Evolutionary conservation across 139 green algal species (phyloP).

Genomic region (Coelastrella sp.): DNA sequence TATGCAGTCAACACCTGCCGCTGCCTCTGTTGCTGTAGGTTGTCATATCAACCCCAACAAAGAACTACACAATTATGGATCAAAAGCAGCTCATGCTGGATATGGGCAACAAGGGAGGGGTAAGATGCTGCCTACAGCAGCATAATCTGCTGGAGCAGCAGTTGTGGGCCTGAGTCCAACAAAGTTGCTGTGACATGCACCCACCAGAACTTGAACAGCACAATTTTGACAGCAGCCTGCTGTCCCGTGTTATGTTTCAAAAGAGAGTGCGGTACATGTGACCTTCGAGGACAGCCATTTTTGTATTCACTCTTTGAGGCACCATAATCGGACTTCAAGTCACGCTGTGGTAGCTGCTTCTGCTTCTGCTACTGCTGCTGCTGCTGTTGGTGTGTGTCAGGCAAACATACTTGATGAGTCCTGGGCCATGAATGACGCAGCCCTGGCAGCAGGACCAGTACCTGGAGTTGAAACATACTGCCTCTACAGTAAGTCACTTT

Average conservation of each 20-base stretch:
- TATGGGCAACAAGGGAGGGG: conserved; percentile 15
- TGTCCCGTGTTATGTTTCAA: too few relatives aligned
- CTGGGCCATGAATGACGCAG: not conserved
- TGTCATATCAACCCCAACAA: not conserved
- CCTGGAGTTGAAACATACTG: conserved; percentile 13
- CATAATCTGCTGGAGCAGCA: too few relatives aligned
- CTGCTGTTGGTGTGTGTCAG: not conserved
- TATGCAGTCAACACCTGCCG: not conserved
- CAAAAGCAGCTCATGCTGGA: conserved; percentile 34
- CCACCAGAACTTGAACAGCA: too few relatives aligned
- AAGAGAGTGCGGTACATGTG: too few relatives aligned
- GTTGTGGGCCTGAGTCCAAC: too few relatives aligned
- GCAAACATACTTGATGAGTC: conserved; percentile 9
- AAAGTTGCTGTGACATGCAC: too few relatives aligned
- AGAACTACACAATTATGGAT: conserved; percentile 23
- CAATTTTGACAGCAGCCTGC: too few relatives aligned
- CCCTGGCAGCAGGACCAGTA: not conserved
- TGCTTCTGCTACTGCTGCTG: not conserved
- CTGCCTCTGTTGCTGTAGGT: conserved; percentile 1
- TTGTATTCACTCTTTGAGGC: too few relatives aligned
- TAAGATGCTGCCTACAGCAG: not conserved
- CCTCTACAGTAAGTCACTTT: not conserved
- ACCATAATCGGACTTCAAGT: too few relatives aligned
- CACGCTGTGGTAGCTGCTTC: too few relatives aligned
- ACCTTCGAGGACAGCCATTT: too few relatives aligned